Base-by-base conservation (phyloP, 2,329 filamentous ascomycete species). In the Thielaviopsis musarum region DNA sequence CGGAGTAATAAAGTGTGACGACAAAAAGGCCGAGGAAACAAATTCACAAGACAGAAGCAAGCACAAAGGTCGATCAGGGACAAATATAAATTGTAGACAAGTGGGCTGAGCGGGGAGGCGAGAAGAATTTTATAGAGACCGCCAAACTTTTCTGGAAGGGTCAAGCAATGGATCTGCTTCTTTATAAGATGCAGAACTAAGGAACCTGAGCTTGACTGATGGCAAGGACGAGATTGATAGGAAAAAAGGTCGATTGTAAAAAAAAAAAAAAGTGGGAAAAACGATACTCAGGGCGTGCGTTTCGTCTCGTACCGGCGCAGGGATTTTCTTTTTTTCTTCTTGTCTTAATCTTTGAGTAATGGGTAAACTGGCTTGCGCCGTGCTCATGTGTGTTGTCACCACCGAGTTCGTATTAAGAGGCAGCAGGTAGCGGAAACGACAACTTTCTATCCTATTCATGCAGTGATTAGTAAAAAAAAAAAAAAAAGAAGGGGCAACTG, bases 21-120 rank as follows among this genome's bases (percentile, higher is more conserved):
- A 38, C n/a, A n/a, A 30, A 30, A 54, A 54, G 34, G 34, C 54
- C 24, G 54, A 41, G 56, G 45, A 58, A 52, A 58, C 30, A 52
- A 52, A n/a, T 57, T 26, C 22, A 9, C 56, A 28, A 51, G 57
- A 26, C 30, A 59, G 52, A 34, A 30, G 53, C 6, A 21, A 34
- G 30, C 30, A 34, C 30, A 34, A 34, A 34, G 30, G 22, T 45
- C 19, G 51, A 59, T 54, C 30, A 34, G 57, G 51, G 49, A 45
- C 22, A 28, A 59, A 38, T 52, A 24, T 10, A 22, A 7, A 10
- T 24, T 19, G 21, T 13, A 58, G 48, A 17, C 10, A 22, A 51
- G 24, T 15, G 28, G 26, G 30, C 6, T n/a, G 21, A 6, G 34
- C 6, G 22, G 34, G 45, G 17, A 17, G 26, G 19, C n/a, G 6